Evolutionary conservation across 305 asterid genomes (phyloP).

Genomic region (Fraxinus latifolia): DNA sequence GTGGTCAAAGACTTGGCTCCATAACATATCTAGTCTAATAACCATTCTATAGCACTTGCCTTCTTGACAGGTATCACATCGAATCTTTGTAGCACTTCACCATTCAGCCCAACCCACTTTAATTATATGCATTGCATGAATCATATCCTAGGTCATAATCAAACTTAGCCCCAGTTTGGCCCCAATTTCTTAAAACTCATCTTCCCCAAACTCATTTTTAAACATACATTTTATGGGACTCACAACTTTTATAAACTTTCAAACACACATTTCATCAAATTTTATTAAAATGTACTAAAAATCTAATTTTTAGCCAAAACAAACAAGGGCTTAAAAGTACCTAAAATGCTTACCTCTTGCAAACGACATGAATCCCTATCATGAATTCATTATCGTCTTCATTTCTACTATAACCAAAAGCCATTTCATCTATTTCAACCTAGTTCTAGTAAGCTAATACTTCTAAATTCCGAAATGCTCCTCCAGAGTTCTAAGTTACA

Average conservation of each 20-base stretch:
- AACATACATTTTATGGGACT: neutral
- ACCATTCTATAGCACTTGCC: neutral
- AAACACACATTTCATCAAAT: neutral
- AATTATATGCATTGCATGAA: neutral
- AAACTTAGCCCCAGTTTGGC: neutral
- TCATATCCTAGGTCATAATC: neutral
- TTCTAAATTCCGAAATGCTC: neutral
- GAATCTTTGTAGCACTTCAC: neutral
- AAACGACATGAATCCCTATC: neutral
- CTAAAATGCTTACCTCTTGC: neutral
- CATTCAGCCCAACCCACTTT: neutral
- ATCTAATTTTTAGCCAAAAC: neutral
- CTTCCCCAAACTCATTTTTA: neutral
- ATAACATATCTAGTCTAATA: neutral
- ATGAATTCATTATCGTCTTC: neutral
- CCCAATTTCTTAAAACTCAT: neutral
- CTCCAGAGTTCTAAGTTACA: neutral
- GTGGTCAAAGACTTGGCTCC: neutral
- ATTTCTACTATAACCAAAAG: neutral
- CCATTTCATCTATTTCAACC: neutral
- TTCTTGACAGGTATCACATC: neutral
- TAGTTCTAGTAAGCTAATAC: neutral
- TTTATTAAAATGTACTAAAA: neutral
- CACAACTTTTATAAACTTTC: neutral
- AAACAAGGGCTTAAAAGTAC: neutral